A percentile compares a stretch with the other conserved stretches of the same genome.
phyloP scores from a whole-genome alignment of 2,329 filamentous ascomycete genomes.

The Apiospora hydei region DNA sequence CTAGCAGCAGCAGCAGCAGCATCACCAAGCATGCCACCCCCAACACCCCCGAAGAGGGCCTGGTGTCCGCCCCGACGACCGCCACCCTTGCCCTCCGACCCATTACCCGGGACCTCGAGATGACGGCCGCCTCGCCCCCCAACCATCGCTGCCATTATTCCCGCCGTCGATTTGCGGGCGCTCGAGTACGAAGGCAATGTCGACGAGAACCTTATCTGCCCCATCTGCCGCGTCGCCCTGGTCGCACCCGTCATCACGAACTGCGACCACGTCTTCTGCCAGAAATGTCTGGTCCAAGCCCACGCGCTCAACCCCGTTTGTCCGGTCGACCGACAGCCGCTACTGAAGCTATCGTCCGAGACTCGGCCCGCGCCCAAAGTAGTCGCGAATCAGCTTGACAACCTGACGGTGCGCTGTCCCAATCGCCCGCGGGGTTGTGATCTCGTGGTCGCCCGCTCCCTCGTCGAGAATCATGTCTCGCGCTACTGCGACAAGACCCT shows the following conservation, averaged over 20 bases:
- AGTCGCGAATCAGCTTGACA: conserved; percentile 67
- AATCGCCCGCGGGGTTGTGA: conserved; percentile 59
- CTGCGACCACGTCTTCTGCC: conserved; percentile 72
- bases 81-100: conserved; percentile 38
- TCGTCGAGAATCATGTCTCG: conserved; percentile 62
- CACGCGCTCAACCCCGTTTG: conserved; percentile 55
- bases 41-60: conserved; percentile 45
- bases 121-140: background rate
- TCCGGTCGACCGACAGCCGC: conserved; percentile 62
- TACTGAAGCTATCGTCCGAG: conserved; percentile 42
- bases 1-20: background rate
- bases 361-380: conserved; percentile 51
- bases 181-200: conserved; percentile 51
- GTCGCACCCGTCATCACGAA: conserved; percentile 66
- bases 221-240: conserved; percentile 67
- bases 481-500: conserved; percentile 63
- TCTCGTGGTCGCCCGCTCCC: conserved; percentile 58
- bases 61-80: conserved; percentile 27
- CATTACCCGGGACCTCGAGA: conserved; percentile 31
- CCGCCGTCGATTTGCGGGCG: conserved; percentile 51
- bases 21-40: conserved; percentile 42
- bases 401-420: conserved; percentile 65
- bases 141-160: conserved; percentile 16
- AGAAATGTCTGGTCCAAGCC: conserved; percentile 59
- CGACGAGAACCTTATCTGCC: conserved; percentile 58